A percentile compares a stretch with the other conserved stretches of the same genome.
Evolutionary conservation across 805 yeast genomes (phyloP).

Genomic region (Saccharomycopsis sp.): DNA sequence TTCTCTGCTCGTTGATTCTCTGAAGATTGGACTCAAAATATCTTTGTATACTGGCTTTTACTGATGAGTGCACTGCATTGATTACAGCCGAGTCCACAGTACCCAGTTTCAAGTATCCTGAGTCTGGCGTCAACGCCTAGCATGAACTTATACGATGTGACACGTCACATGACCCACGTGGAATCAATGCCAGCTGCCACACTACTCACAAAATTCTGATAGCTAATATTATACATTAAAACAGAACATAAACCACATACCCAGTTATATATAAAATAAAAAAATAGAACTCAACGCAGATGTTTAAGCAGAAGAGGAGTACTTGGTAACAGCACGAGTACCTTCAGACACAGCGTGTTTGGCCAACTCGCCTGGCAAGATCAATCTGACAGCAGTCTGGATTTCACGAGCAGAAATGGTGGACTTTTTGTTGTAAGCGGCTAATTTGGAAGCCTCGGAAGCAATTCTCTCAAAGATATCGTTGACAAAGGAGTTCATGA

Average conservation of each 20-base stretch:
- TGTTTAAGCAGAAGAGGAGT: constrained; percentile 48
- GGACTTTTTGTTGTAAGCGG: constrained; percentile 97
- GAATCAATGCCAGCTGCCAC: too few relatives aligned
- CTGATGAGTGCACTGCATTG: too few relatives aligned
- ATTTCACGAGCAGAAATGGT: constrained; percentile 98
- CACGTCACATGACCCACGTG: too few relatives aligned
- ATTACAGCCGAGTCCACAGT: too few relatives aligned
- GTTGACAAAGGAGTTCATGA: constrained; percentile 96
- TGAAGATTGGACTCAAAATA: too few relatives aligned
- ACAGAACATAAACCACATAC: neutral
- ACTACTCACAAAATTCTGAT: neutral
- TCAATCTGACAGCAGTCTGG: constrained; percentile 97
- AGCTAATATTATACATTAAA: neutral
- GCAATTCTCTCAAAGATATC: constrained; percentile 98
- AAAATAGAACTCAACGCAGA: neutral
- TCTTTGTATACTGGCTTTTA: too few relatives aligned
- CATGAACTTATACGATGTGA: too few relatives aligned
- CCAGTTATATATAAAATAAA: neutral
- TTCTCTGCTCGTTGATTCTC: too few relatives aligned
- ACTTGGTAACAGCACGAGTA: constrained; percentile 96
- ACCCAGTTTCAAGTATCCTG: too few relatives aligned
- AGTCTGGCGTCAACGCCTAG: too few relatives aligned
- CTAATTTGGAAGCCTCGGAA: constrained; percentile 94
- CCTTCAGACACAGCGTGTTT: constrained; percentile 99
- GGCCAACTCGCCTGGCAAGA: constrained; percentile 97